Conservation (phyloP, 2,329 filamentous ascomycete species). For the Pseudogymnoascus sp. region DNA sequence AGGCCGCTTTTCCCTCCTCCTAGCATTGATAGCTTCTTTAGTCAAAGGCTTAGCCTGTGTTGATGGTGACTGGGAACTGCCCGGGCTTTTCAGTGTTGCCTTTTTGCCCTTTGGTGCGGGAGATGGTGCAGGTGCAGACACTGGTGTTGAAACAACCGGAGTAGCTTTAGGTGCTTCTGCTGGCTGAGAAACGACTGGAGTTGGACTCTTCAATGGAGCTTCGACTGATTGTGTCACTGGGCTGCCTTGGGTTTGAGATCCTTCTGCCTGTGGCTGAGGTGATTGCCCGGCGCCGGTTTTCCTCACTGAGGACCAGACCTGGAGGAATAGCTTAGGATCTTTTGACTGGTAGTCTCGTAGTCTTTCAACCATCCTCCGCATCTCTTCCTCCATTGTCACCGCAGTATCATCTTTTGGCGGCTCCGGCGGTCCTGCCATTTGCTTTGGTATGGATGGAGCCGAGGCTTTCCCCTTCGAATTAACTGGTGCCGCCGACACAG, state of each 20-base stretch:
- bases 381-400: conserved; percentile 15
- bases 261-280: conserved; percentile 4
- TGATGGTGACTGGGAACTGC: not conserved
- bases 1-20: not conserved
- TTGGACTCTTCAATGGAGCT: not conserved
- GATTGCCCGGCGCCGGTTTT: conserved; percentile 26
- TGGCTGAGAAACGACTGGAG: not conserved
- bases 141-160: not conserved
- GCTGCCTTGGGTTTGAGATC: not conserved
- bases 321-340: conserved; percentile 47
- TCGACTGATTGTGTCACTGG: not conserved
- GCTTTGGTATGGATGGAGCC: not conserved
- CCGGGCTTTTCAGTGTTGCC: not conserved
- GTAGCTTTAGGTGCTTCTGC: not conserved
- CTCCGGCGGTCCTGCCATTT: not conserved
- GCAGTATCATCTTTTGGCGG: not conserved
- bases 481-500: not conserved
- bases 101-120: not conserved
- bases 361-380: conserved; percentile 31
- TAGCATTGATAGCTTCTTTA: not conserved
- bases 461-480: not conserved
- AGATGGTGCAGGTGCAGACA: not conserved
- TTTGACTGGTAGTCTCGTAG: conserved; percentile 49
- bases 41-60: not conserved
- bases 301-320: conserved; percentile 47